Conservation (phyloP, 441 rosid species). For the Aquilaria agallochum region DNA sequence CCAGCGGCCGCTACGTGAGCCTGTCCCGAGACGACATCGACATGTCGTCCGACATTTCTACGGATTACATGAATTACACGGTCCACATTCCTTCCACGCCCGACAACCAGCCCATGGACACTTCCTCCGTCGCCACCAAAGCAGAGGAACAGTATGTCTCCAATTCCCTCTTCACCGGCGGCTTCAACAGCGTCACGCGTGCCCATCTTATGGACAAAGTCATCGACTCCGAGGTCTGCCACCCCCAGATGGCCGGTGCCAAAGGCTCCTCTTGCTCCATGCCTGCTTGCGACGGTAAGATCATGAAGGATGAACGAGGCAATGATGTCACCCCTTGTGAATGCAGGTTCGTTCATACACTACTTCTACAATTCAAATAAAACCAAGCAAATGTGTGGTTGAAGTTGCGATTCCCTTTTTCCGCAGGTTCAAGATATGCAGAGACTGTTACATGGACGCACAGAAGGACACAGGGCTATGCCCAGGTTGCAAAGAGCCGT, state of each 20-base stretch:
- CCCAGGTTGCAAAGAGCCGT: constrained; percentile 89
- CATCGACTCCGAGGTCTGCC: constrained; percentile 78
- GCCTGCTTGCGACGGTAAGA: constrained; percentile 85
- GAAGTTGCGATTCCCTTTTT: neutral
- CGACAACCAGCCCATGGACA: constrained; percentile 88
- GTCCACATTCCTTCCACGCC: constrained; percentile 95
- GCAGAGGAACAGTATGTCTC: constrained; percentile 92
- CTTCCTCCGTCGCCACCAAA: constrained; percentile 51
- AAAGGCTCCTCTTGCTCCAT: constrained; percentile 79
- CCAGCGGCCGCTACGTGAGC: constrained; percentile 86
- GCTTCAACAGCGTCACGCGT: constrained; percentile 85
- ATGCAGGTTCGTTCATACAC: constrained; percentile 43
- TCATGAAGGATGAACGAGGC: constrained; percentile 87
- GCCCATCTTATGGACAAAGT: constrained; percentile 97
- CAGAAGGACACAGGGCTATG: constrained; percentile 72
- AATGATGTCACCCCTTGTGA: constrained; percentile 73
- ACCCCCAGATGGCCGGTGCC: constrained; percentile 91
- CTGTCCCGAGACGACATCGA: constrained; percentile 82
- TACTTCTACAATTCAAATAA: neutral
- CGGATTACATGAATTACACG: constrained; percentile 83
- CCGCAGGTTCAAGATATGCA: constrained; percentile 80
- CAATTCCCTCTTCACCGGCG: constrained; percentile 81
- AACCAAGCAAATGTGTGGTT: neutral
- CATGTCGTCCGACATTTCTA: constrained; percentile 66
- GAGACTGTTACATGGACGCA: constrained; percentile 88